Evolutionary conservation across 306 rosid genomes (phyloP), one percentile per base, ranked within the genome.

Genomic region (Vigna trinervia): DNA sequence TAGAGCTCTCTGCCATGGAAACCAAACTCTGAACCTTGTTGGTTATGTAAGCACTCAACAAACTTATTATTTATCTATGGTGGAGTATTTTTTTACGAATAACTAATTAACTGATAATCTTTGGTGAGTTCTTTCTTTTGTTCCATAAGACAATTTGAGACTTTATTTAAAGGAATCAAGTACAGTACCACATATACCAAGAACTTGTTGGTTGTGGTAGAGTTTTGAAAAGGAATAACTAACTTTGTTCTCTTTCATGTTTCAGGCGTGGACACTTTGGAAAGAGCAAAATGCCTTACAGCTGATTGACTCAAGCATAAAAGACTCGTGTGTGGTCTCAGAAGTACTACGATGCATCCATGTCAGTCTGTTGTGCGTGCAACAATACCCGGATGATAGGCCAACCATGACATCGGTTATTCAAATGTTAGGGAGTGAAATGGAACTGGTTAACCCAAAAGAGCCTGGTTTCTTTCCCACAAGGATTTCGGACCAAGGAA

Each of bases 401-500:
- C 82, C 82, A 13, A 69, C 51, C 12, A 78, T 78, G 82, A 0
- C 79, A 3, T 60, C 78, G 0, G 79, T 86, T 1, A 75, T 84
- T 53, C 23, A 20, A 58, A 88, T 84, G 86, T 46, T 86, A 12
- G 80, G 65, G 14, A 59, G 88, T 41, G 82, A 76, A 14, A 69
- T 46, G 39, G 63, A 78, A 20, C 19, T 86, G 68, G 77, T 62
- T 5, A 77, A 74, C 38, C 92, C 92, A 0, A 78, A 82, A 48
- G 79, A 84, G 30, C 92, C 86, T 15, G 86, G 81, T 38, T 45
- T 45, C 50, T 45, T 45, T 12, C 50, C 50, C 4, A 11, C 50
- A 3, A 45, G 0, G 12, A 10, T 14, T 41, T 39, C 14, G 0
- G 1, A 7, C 14, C 65, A 4, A 1, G 81, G 23, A 52, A 14